Evolutionary conservation across 2,329 filamentous ascomycete genomes (phyloP), one percentile per base, ranked within the genome.

Genomic region (Aspergillus novofumigatus): DNA sequence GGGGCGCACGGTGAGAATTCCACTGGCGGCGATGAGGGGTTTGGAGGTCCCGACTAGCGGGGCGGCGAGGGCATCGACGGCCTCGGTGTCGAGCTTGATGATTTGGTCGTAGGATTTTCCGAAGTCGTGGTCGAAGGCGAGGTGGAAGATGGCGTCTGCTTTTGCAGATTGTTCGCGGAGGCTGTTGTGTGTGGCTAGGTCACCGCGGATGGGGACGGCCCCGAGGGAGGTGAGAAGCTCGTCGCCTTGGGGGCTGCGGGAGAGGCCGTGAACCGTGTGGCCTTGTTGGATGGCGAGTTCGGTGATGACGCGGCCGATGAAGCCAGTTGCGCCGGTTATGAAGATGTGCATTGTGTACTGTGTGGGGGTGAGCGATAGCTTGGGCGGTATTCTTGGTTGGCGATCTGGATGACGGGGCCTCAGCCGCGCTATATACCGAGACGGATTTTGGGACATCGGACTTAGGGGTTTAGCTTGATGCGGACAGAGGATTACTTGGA

Each of bases 281-380:
- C 77, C 77, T 26, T 67, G 59, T 4, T 59, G 26, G 14, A 79
- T 62, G 11, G 80, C 72, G 35, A 76, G 72, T 51, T 74, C 56
- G 23, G 74, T 69, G 14, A 78, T 68, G 6, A 71, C 67, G 21
- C 65, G 62, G 61, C 78, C 78, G 54, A 80, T 69, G 57, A 75
- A 78, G 62, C 78, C 77, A 6, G 76, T 73, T 4, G 76, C 71
- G 44, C 78, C 78, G 6, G 78, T 80, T 49, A 79, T 68, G 61
- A 77, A 77, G 57, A 76, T 23, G 29, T 32, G 29, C 29, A 32
- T 29, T 29, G 3, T 11, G 4, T 29, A 29, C 28, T 29, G 10
- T 4, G 28, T 29, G 28, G 28, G 28, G 28, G 28, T 29, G 28
- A 29, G 28, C 28, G 28, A 29, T 29, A 29, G 28, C 28, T 29